Evolutionary conservation across 495 filamentous ascomycete species (phyloP).

Genomic region (Neurospora sp.): DNA sequence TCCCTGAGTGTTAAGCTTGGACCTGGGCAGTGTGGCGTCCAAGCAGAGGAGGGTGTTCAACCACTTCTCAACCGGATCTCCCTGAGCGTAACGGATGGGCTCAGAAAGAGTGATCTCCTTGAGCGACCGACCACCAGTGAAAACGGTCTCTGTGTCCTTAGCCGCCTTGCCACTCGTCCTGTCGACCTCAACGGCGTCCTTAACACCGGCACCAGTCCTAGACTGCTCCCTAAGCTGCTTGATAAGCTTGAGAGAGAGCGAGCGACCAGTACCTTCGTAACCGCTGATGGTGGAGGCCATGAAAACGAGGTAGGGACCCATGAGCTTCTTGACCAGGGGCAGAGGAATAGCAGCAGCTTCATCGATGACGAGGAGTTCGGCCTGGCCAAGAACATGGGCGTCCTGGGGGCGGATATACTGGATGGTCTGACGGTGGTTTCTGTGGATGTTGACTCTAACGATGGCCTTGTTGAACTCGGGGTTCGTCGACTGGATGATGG

Average conservation of each 20-base stretch:
- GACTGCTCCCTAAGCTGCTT: slow-evolving; percentile 96
- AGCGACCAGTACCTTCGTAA: slow-evolving; percentile 95
- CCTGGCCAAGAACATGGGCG: slow-evolving; percentile 86
- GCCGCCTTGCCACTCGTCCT: slow-evolving; percentile 58
- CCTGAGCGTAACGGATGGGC: slow-evolving; percentile 88
- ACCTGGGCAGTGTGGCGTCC: slow-evolving; percentile 76
- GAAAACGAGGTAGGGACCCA: slow-evolving; percentile 98
- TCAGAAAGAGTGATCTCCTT: slow-evolving; percentile 87
- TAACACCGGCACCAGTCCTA: slow-evolving; percentile 39
- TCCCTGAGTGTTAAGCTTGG: slow-evolving; percentile 63
- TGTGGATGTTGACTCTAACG: slow-evolving; percentile 90
- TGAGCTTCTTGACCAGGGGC: slow-evolving; percentile 81
- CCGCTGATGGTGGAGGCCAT: slow-evolving; percentile 99
- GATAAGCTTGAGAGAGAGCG: slow-evolving; percentile 91
- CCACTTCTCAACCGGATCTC: slow-evolving; percentile 91
- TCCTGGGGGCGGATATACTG: slow-evolving; percentile 98
- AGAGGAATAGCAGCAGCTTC: slow-evolving; percentile 96
- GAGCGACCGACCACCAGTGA: slow-evolving; percentile 64
- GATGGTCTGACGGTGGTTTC: slow-evolving; percentile 94
- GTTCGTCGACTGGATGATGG: slow-evolving; percentile 96
- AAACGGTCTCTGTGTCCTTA: slow-evolving; percentile 49
- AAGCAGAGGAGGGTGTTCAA: slow-evolving; percentile 89
- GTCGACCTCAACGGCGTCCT: slow-evolving; percentile 59
- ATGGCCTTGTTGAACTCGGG: slow-evolving; percentile 99
- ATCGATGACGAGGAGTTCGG: slow-evolving; percentile 93